Base-by-base conservation (phyloP, 106 monocot genomes). In the Dendrobium huoshanense region DNA sequence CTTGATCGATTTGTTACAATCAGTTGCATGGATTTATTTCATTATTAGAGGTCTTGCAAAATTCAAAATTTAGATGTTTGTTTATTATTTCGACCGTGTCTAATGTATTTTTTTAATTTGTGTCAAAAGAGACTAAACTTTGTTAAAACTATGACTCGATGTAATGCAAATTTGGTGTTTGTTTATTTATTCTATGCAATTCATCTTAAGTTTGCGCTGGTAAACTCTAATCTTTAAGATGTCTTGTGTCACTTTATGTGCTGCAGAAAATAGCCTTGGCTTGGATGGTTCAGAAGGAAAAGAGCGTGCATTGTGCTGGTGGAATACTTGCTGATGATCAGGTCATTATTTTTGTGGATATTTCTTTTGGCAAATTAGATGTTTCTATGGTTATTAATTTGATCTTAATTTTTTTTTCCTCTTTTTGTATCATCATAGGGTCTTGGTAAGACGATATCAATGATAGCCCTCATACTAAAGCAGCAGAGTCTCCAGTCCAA, bases 311-410 rank as follows among this genome's bases (percentile, higher is more conserved):
- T 80, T 96, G 96, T 83, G 84, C 90, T 25, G 96, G 96, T 80
- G 96, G 96, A 81, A 96, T 96, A 85, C 93, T 96, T 83, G 96
- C 92, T 59, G 96, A 96, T 86, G 96, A 96, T 85, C 96, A 96
- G 94, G 96, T 96, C 80, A 20, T 33, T 43, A 76, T 76, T 51
- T 10, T 13, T 76, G 41, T 25, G 20, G 76, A 4, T 76, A 20
- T 11, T 76, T 19, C 74, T 74, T 74, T 70, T 16, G 15, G 5
- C 22, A n/a, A n/a, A 58, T 58, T 9, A 4, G 61, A 70, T 33
- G 29, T 33, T 70, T 74, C 74, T 74, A 6, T 1, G 68, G 33
- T 45, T 79, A 79, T 40, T 18, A 51, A 20, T 67, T 76, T 78
- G 33, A 10, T 75, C 11, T 75, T 25, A 20, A 6, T 67, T 25